Percentiles rank a stretch among this genome's conserved stretches.
phyloP scores from a whole-genome alignment of 1,284 basidiomycete genomes.

The Ganoderma meredithae region DNA sequence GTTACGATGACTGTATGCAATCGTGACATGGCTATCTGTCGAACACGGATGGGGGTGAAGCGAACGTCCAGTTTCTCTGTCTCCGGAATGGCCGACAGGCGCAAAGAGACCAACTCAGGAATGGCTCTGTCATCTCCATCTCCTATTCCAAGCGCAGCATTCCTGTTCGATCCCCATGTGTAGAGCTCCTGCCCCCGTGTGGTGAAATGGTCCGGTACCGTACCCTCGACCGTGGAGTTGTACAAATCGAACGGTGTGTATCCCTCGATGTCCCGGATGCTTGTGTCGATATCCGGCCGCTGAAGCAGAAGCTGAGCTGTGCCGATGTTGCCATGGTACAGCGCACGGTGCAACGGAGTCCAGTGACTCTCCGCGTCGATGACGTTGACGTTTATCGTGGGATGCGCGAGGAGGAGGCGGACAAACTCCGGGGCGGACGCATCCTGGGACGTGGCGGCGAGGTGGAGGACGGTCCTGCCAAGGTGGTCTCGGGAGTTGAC shows the following conservation, averaged over 20 bases:
- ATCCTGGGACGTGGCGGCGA: slow-evolving; percentile 71
- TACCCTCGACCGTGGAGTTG: slow-evolving; percentile 86
- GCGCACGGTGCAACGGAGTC: slow-evolving; percentile 91
- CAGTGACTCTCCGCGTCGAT: slow-evolving; percentile 88
- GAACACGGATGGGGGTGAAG: slow-evolving; percentile 69
- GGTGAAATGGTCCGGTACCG: slow-evolving; percentile 57
- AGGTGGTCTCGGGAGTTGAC: slow-evolving; percentile 79
- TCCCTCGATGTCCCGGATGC: slow-evolving; percentile 88
- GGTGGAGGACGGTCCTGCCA: slow-evolving; percentile 86
- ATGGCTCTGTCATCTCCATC: slow-evolving; percentile 82
- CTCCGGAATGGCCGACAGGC: slow-evolving; percentile 22
- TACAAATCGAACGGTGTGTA: slow-evolving; percentile 95
- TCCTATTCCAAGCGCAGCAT: slow-evolving; percentile 85
- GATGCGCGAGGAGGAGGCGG: slow-evolving; percentile 80
- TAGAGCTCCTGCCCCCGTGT: slow-evolving; percentile 68
- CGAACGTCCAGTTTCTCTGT: slow-evolving; percentile 47
- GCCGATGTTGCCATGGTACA: slow-evolving; percentile 88
- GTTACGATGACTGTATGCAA: slow-evolving; percentile 88
- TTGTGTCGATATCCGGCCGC: slow-evolving; percentile 76
- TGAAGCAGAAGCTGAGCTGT: slow-evolving; percentile 82
- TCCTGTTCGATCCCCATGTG: slow-evolving; percentile 94
- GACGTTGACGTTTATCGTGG: slow-evolving; percentile 83
- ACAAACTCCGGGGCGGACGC: slow-evolving; percentile 82
- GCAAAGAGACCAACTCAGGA: slow-evolving; percentile 82
- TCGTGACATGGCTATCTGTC: slow-evolving; percentile 80